Base-by-base conservation (phyloP, 1,284 basidiomycete genomes). In the Rhodotorula sp. region DNA sequence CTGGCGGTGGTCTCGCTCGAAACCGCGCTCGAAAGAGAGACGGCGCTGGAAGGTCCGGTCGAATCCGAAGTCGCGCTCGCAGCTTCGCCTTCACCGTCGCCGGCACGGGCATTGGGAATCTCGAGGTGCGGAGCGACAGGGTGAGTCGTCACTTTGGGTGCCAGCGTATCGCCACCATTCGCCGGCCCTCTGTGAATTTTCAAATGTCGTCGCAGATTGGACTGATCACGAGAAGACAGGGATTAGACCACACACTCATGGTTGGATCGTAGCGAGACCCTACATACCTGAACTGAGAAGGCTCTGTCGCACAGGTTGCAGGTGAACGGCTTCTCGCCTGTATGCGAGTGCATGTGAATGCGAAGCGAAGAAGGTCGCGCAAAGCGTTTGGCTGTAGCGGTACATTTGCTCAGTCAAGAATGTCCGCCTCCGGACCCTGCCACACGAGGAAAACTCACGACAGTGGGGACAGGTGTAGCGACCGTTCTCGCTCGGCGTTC, bases 281-380 rank as follows among this genome's bases (percentile, higher is more conserved):
- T 26, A 14, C 71, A 34, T 23, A 76, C 74, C 62, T 74, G 73
- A 10, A 76, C 75, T 1, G 76, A 77, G 39, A 77, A 77, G 10
- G 69, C 70, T 8, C 76, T 63, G 16, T 68, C 69, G 65, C 76
- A 77, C 6, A 65, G 60, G 4, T 69, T 58, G 29, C 76, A 77
- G 1, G 61, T 65, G 69, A 77, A 77, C 0, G 76, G 76, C 58
- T 76, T 76, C 68, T 77, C 76, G 58, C 74, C 76, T 21, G 76
- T 77, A 61, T 77, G 76, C 58, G 76, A 76, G 51, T 70, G 72
- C 34, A 76, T 72, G 60, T 77, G 76, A 18, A 69, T 77, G 10
- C 71, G 67, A 1, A 77, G 67, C 3, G 74, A 73, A 1, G 74
- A 76, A 0, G 74, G 74, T 3, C 74, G 68, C 5, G 74, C 76